Evolutionary conservation across 441 rosid genomes (phyloP), one percentile per base, ranked within the genome.

Genomic region (Theobroma grandiflorum): DNA sequence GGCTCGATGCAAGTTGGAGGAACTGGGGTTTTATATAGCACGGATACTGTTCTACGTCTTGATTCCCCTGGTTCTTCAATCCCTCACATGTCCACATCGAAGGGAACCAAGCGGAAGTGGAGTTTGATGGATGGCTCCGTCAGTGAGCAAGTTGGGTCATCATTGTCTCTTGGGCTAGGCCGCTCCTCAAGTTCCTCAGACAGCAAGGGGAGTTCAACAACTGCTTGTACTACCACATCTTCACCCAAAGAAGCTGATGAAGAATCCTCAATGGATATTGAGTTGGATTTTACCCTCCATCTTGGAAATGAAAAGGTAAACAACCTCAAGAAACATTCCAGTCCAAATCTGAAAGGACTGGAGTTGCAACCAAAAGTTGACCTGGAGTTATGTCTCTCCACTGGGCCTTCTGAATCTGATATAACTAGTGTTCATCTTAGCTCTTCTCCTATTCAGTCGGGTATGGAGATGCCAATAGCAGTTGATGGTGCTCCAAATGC

Each of bases 181-280:
- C 87, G 83, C 64, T 82, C 95, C 11, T 75, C 96, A 8, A 93
- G 98, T 86, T 96, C 99, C 75, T 92, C 99, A 4, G 98, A 95
- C 82, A 93, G 97, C 86, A 93, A 93, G 86, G 98, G 90, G 75
- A 95, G 98, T 85, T 89, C 98, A 3, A 90, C 91, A 62, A 91
- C 97, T 83, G 98, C 90, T 74, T 91, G 89, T 87, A 91, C 91
- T 49, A 85, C 92, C 57, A 81, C 88, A 83, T 96, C 98, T 70
- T 93, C 98, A 45, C 92, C 95, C 66, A 96, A 93, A 86, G 98
- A 93, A 88, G 89, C 87, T 61, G 97, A 93, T 22, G 99, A 92
- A 74, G 98, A 89, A 83, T 92, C 96, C 53, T 89, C 98, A 0
- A 87, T 92, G 94, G 96, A 94, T 86, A 86, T 94, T 79, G 98